A percentile compares a stretch with the other conserved stretches of the same genome.
Conservation (phyloP, 768 basidiomycete species). For the Chalciporus piperatus region DNA sequence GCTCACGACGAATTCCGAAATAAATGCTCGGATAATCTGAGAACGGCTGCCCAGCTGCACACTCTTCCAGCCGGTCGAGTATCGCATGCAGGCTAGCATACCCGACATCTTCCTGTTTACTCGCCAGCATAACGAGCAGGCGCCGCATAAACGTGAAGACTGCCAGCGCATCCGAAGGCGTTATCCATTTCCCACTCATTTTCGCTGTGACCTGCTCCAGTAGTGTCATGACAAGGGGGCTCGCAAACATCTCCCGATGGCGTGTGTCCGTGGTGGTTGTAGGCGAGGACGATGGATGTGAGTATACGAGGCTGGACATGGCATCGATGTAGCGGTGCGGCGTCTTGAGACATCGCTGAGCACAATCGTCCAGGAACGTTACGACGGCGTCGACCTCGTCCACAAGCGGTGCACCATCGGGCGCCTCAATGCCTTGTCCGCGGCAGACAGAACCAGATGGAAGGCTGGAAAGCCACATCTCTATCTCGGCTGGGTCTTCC, state of each 20-base stretch:
- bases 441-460: conserved; percentile 33
- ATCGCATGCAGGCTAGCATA: conserved; percentile 33
- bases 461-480: conserved; percentile 69
- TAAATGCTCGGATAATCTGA: conserved; percentile 33
- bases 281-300: conserved; percentile 1
- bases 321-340: conserved; percentile 87
- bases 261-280: conserved; percentile 3
- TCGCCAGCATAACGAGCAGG: conserved; percentile 54
- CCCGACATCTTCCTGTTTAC: conserved; percentile 47
- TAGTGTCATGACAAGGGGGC: conserved; percentile 77
- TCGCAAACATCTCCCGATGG: conserved; percentile 37
- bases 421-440: conserved; percentile 33
- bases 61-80: conserved; percentile 35
- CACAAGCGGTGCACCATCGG: conserved; percentile 50
- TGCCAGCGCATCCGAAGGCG: conserved; percentile 61
- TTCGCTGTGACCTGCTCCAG: conserved; percentile 78
- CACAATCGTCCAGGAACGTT: conserved; percentile 81
- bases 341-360: conserved; percentile 75
- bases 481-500: conserved; percentile 66
- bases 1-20: conserved; percentile 44
- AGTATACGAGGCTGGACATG: conserved; percentile 37
- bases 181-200: conserved; percentile 49
- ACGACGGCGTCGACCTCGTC: conserved; percentile 59
- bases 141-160: conserved; percentile 63
- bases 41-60: conserved; percentile 22